Conservation (phyloP, 106 monocot species). For the Acorus gramineus region DNA sequence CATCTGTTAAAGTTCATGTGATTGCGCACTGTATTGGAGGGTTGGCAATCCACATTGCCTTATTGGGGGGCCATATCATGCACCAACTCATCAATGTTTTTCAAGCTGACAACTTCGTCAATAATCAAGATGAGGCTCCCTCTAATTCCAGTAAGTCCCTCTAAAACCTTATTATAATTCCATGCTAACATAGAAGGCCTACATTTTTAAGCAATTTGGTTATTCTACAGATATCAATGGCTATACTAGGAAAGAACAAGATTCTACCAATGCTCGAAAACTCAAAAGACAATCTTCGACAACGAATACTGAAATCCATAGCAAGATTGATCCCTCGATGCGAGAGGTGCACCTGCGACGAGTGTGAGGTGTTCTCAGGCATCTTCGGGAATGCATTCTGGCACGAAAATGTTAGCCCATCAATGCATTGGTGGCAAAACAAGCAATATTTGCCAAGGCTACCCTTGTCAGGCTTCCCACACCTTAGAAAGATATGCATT, state of each 20-base stretch:
- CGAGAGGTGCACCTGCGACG: conserved; percentile 15
- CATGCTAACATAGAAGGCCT: too few species aligned
- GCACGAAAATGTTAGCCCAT: conserved; percentile 19
- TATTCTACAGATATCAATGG: conserved; percentile 21
- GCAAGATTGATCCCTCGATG: conserved; percentile 11
- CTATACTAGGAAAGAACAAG: conserved; percentile 19
- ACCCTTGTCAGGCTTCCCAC: conserved; percentile 26
- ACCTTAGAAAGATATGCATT: conserved; percentile 23
- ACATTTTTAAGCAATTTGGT: too few species aligned
- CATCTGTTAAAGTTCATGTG: conserved; percentile 19
- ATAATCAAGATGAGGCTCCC: conserved; percentile 29
- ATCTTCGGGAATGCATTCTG: conserved; percentile 28
- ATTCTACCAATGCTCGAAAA: conserved; percentile 13
- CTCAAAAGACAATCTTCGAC: conserved; percentile 12
- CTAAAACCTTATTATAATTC: too few species aligned
- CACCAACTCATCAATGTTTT: conserved; percentile 34
- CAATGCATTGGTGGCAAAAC: conserved; percentile 22
- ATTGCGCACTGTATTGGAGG: conserved; percentile 34
- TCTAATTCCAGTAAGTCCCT: conserved; percentile 19
- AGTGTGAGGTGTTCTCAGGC: conserved; percentile 28
- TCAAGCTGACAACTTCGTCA: conserved; percentile 26
- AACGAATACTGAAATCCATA: conserved; percentile 14
- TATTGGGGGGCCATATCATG: conserved; percentile 31
- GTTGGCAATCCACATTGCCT: conserved; percentile 26
- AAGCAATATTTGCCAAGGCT: conserved; percentile 14